Conservation (phyloP, 2,329 filamentous ascomycete species). For the Ophiognomonia clavigignenti-juglandacearum region DNA sequence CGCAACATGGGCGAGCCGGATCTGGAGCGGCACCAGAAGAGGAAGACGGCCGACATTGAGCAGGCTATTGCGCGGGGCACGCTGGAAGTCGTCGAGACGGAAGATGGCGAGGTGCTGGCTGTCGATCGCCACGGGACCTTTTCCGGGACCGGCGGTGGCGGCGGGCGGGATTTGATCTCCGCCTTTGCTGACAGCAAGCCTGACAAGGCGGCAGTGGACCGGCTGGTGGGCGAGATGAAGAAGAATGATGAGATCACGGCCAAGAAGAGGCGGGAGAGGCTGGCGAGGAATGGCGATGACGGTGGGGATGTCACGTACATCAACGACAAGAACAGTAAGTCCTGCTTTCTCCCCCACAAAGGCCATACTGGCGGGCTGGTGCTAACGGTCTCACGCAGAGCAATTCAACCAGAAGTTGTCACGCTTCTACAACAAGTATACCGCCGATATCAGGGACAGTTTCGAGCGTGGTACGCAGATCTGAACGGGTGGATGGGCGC, state of each 20-base stretch:
- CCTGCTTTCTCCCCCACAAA: neutral
- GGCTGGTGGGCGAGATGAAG: slow-evolving; percentile 77
- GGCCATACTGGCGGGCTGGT: neutral
- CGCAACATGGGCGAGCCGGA: slow-evolving; percentile 68
- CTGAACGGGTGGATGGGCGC: slow-evolving; percentile 37
- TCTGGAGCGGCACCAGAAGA: slow-evolving; percentile 83
- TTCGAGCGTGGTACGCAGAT: slow-evolving; percentile 98
- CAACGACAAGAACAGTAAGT: slow-evolving; percentile 83
- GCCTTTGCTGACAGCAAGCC: slow-evolving; percentile 82
- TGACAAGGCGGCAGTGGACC: slow-evolving; percentile 79
- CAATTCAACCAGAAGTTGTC: slow-evolving; percentile 98
- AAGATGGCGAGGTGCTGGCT: slow-evolving; percentile 88
- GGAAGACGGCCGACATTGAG: slow-evolving; percentile 77
- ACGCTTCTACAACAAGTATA: slow-evolving; percentile 98
- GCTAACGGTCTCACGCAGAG: slow-evolving; percentile 44
- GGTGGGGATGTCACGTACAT: slow-evolving; percentile 95
- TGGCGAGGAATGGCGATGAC: slow-evolving; percentile 76
- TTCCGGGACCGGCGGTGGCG: slow-evolving; percentile 83
- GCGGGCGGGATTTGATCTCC: slow-evolving; percentile 78
- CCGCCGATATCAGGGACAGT: slow-evolving; percentile 90
- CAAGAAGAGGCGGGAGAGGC: slow-evolving; percentile 80
- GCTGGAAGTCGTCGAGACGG: slow-evolving; percentile 92
- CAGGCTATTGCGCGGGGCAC: slow-evolving; percentile 78
- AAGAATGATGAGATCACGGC: slow-evolving; percentile 83
- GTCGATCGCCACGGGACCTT: slow-evolving; percentile 88